phyloP scores from a whole-genome alignment of 2,329 filamentous ascomycete species.

The Fusarium liriodendri region DNA sequence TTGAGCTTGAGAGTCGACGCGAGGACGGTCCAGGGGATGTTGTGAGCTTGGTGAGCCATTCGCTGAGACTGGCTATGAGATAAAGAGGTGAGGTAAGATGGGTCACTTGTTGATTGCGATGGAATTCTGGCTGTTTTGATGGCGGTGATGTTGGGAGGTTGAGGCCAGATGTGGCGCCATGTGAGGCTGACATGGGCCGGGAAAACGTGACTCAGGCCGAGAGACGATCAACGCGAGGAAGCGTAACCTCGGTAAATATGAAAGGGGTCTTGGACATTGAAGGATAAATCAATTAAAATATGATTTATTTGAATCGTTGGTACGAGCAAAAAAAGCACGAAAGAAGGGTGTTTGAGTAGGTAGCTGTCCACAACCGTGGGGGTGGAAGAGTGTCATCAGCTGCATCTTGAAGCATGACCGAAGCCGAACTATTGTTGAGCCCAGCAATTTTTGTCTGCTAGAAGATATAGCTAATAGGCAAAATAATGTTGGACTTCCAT shows the following conservation, averaged over 20 bases:
- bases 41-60: conserved; percentile 23
- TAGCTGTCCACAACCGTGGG: neutral
- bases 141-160: neutral
- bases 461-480: neutral
- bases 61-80: neutral
- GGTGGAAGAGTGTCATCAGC: neutral
- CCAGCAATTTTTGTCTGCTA: neutral
- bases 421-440: neutral
- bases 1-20: conserved; percentile 18
- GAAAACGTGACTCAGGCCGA: neutral
- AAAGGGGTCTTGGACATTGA: neutral
- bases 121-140: neutral
- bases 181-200: neutral
- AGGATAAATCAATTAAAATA: neutral
- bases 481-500: no score
- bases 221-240: neutral
- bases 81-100: neutral
- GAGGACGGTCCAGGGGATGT: conserved; percentile 21
- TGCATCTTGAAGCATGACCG: neutral
- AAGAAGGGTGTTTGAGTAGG: neutral
- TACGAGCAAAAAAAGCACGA: neutral
- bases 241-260: neutral
- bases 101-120: neutral
- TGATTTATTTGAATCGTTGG: neutral
- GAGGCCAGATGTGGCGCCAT: neutral